Conservation (phyloP, 176 grass and related monocot species). For the Musa acuminata region DNA sequence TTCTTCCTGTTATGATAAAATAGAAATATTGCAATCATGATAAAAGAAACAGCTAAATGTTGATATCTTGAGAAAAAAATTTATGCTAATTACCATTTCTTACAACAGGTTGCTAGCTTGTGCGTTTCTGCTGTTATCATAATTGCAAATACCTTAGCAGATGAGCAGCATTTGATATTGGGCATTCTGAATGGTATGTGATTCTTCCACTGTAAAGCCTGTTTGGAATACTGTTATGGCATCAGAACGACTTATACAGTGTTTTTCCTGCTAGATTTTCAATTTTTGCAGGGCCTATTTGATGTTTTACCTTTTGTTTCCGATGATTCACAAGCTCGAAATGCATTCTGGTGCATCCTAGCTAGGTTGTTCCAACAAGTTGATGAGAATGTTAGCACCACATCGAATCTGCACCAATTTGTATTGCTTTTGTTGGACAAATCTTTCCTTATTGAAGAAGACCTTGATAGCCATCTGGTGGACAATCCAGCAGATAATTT, state of each 20-base stretch:
- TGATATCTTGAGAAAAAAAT: background rate
- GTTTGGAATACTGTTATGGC: background rate
- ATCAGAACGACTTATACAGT: slow-evolving; percentile 18
- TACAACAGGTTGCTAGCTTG: slow-evolving; percentile 45
- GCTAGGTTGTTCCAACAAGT: slow-evolving; percentile 33
- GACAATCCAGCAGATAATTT: slow-evolving; percentile 19
- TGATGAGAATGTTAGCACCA: slow-evolving; percentile 23
- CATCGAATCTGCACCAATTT: slow-evolving; percentile 29
- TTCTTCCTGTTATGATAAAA: too few relatives aligned
- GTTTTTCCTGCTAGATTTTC: slow-evolving; percentile 48
- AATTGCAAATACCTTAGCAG: slow-evolving; percentile 75
- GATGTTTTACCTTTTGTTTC: slow-evolving; percentile 54
- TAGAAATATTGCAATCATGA: too few relatives aligned
- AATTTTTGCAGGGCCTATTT: slow-evolving; percentile 52
- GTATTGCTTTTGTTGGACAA: slow-evolving; percentile 47
- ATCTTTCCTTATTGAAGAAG: slow-evolving; percentile 49
- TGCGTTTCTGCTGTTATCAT: slow-evolving; percentile 58
- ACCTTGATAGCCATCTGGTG: slow-evolving; percentile 41
- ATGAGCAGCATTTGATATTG: slow-evolving; percentile 48
- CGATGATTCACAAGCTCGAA: slow-evolving; percentile 53
- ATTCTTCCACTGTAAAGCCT: slow-evolving; percentile 1
- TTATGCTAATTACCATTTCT: slow-evolving; percentile 6
- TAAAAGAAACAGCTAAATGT: background rate
- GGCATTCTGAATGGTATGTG: slow-evolving; percentile 45
- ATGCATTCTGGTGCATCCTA: slow-evolving; percentile 69